phyloP scores from a whole-genome alignment of 345 rosid species.

The Syzygium oleosum region DNA sequence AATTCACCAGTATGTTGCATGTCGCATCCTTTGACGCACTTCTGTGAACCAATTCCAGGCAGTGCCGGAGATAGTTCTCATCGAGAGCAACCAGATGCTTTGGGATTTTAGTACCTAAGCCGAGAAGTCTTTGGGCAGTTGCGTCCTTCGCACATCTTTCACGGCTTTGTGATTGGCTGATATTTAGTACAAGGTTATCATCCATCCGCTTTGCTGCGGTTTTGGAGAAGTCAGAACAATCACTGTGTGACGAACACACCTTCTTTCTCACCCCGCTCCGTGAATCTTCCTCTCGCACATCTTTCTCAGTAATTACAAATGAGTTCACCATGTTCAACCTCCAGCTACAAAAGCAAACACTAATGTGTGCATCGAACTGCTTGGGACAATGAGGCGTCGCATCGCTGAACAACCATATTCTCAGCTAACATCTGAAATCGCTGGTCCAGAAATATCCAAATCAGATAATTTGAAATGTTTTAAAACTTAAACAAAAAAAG shows the following conservation, averaged over 20 bases:
- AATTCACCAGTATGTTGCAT: conserved; percentile 30
- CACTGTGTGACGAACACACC: neutral
- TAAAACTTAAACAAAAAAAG: neutral
- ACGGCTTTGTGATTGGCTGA: conserved; percentile 39
- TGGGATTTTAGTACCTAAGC: conserved; percentile 52
- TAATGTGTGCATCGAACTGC: conserved; percentile 16
- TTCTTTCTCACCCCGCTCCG: conserved; percentile 4
- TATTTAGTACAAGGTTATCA: conserved; percentile 25
- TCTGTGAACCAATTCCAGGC: conserved; percentile 53
- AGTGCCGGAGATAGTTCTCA: conserved; percentile 61
- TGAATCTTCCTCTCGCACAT: conserved; percentile 31
- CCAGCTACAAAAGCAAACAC: conserved; percentile 6
- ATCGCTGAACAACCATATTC: neutral
- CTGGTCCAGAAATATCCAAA: neutral
- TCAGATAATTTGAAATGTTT: neutral
- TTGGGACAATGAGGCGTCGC: conserved; percentile 15
- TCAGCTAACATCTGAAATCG: neutral
- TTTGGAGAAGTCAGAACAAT: conserved; percentile 8
- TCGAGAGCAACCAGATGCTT: conserved; percentile 61
- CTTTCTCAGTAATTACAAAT: conserved; percentile 24
- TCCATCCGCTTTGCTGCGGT: conserved; percentile 21
- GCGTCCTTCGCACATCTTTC: conserved; percentile 37
- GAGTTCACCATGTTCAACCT: conserved; percentile 40
- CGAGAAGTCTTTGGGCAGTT: conserved; percentile 23
- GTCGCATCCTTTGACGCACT: conserved; percentile 41